Evolutionary conservation across 2,329 filamentous ascomycete species (phyloP), one percentile per base, ranked within the genome.

Genomic region (Talaromyces piceae): DNA sequence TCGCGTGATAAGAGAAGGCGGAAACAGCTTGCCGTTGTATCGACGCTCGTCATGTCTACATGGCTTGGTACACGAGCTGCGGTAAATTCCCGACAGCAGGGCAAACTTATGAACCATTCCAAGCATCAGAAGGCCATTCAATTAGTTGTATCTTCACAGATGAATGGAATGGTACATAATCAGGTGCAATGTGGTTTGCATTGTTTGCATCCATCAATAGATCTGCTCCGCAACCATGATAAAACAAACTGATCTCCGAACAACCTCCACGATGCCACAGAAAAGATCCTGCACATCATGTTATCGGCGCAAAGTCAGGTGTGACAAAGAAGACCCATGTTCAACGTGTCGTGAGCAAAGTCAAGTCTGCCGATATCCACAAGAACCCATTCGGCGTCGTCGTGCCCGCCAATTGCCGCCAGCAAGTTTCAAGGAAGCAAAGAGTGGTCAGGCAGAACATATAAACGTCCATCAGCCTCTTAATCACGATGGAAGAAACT

Each of bases 361-460:
- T 12, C 47, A 49, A 26, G 23, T 20, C 23, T 49, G 31, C 18
- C 31, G 41, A 20, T 49, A 49, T 41, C 47, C 47, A 20, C 33
- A 49, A 33, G 47, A 30, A 8, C 47, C 47, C n/a, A 49, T 49
- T 26, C 47, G 47, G 7, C 47, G 47, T 13, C 47, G 37, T 7
- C 26, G 47, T 33, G 26, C 26, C 12, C 33, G 20, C 25, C 22
- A 12, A 3, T 11, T 41, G 22, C 6, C 16, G 8, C 3, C 13
- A 41, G 13, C 31, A 18, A 13, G 3, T 16, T 11, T 22, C 5
- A 27, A 37, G 23, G 33, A 37, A 9, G 7, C 27, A 33, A 13
- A 41, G n/a, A 39, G 11, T 23, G 23, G 16, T 18, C 7, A 28
- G 46, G 18, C 20, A 48, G 33, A 12, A 33, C 20, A 41, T n/a